phyloP scores from a whole-genome alignment of 345 rosid species.

The Gossypioides kirkii region DNA sequence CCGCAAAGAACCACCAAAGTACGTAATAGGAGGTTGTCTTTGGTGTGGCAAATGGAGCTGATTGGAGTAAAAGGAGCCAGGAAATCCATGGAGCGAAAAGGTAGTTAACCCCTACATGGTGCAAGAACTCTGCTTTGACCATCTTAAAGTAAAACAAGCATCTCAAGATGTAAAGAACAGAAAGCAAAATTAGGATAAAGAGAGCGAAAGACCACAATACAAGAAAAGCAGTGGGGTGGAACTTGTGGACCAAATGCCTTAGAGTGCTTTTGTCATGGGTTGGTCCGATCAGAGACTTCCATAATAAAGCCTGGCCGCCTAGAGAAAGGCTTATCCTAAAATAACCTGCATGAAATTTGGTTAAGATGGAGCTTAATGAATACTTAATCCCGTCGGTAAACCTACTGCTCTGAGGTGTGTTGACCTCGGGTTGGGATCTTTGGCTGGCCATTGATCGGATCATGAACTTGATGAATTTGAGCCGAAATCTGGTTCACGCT shows the following conservation, averaged over 20 bases:
- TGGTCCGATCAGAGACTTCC: slow-evolving; percentile 29
- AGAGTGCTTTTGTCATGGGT: slow-evolving; percentile 13
- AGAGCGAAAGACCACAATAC: slow-evolving; percentile 33
- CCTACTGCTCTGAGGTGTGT: neutral
- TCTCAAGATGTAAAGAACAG: slow-evolving; percentile 29
- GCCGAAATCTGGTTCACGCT: neutral
- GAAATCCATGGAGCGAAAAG: slow-evolving; percentile 43
- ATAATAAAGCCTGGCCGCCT: slow-evolving; percentile 34
- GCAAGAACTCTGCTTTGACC: slow-evolving; percentile 39
- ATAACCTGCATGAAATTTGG: slow-evolving; percentile 39
- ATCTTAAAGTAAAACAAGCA: slow-evolving; percentile 32
- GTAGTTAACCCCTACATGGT: slow-evolving; percentile 44
- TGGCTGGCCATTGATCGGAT: neutral
- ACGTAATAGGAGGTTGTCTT: slow-evolving; percentile 15
- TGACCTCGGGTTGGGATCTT: slow-evolving; percentile 1
- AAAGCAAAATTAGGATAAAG: slow-evolving; percentile 24
- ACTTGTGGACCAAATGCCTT: slow-evolving; percentile 7
- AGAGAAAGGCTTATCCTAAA: slow-evolving; percentile 42
- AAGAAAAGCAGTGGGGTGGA: slow-evolving; percentile 23
- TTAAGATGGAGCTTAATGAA: slow-evolving; percentile 23
- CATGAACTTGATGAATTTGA: neutral
- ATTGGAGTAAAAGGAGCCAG: slow-evolving; percentile 33
- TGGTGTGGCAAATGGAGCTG: slow-evolving; percentile 21
- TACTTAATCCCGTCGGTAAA: neutral
- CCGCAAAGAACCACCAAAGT: slow-evolving; percentile 38